Evolutionary conservation across 768 basidiomycete genomes (phyloP).

Genomic region (Lentinula boryana): DNA sequence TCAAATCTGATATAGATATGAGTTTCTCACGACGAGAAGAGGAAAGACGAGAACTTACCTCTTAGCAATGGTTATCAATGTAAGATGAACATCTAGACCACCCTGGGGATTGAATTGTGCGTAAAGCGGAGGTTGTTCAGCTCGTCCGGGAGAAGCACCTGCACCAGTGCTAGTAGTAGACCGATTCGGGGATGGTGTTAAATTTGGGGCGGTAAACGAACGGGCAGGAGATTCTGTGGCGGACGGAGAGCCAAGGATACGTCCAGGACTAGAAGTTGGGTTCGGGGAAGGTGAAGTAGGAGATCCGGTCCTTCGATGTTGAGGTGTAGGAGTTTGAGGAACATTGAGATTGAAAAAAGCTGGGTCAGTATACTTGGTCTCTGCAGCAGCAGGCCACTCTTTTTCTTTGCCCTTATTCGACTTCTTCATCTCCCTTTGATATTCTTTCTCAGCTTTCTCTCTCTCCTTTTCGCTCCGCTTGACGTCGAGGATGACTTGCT

Average conservation of each 20-base stretch:
- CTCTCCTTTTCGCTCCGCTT: conserved; percentile 60
- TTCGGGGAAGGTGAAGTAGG: conserved; percentile 62
- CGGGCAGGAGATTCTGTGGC: conserved; percentile 3
- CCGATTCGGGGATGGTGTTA: conserved; percentile 1
- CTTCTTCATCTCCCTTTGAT: conserved; percentile 25
- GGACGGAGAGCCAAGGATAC: neutral
- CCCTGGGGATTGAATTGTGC: conserved; percentile 71
- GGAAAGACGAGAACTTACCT: conserved; percentile 22
- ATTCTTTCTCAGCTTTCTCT: conserved; percentile 14
- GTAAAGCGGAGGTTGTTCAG: conserved; percentile 64
- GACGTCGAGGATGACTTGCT: conserved; percentile 72
- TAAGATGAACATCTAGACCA: conserved; percentile 67
- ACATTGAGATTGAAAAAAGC: conserved; percentile 48
- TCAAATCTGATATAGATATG: conserved; percentile 42
- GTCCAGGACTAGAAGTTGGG: neutral
- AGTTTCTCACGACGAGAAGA: too few species aligned
- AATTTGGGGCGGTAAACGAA: conserved; percentile 1
- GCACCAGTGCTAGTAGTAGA: conserved; percentile 19
- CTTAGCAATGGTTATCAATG: conserved; percentile 66
- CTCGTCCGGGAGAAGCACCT: conserved; percentile 25
- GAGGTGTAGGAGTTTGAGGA: conserved; percentile 38
- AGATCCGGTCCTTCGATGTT: conserved; percentile 42
- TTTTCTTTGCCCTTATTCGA: conserved; percentile 34
- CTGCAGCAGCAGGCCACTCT: conserved; percentile 51
- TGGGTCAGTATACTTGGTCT: conserved; percentile 53